Conservation (phyloP, 2,329 filamentous ascomycete species). For the Fusarium lyarnte region DNA sequence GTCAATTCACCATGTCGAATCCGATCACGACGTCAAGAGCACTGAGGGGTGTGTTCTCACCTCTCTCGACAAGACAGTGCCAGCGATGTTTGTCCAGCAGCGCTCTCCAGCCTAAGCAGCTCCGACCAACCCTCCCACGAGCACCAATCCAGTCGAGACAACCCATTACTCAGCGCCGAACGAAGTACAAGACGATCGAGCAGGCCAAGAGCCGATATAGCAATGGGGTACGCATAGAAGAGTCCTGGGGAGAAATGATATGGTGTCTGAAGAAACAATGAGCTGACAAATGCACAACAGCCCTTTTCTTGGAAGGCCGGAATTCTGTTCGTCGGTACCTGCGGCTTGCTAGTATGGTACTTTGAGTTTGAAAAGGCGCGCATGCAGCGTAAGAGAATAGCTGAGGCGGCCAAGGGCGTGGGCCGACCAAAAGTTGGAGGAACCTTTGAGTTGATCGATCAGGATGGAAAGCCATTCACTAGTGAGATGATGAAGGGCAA, state of each 20-base stretch:
- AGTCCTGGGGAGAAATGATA: background rate
- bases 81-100: conserved; percentile 54
- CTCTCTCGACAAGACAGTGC: conserved; percentile 50
- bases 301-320: conserved; percentile 96
- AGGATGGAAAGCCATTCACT: conserved; percentile 81
- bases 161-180: conserved; percentile 51
- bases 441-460: conserved; percentile 81
- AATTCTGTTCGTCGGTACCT: conserved; percentile 82
- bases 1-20: conserved; percentile 51
- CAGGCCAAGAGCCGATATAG: conserved; percentile 67
- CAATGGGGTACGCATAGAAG: conserved; percentile 58
- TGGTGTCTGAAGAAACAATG: background rate
- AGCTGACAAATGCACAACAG: conserved; percentile 55
- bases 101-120: conserved; percentile 48
- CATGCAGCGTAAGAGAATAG: conserved; percentile 87
- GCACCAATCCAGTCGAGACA: conserved; percentile 47
- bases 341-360: conserved; percentile 82
- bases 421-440: conserved; percentile 94
- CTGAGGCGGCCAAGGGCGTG: conserved; percentile 91
- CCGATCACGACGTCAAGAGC: conserved; percentile 49
- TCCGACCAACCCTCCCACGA: conserved; percentile 48
- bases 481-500: conserved; percentile 86
- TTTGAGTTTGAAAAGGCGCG: conserved; percentile 94
- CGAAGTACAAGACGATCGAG: conserved; percentile 64
- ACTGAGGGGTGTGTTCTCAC: conserved; percentile 48